These are phyloP conservation scores for Carex cristatella DNA, from an alignment of 176 grass and related monocot genomes.

Conservation along the genomic window DNA sequence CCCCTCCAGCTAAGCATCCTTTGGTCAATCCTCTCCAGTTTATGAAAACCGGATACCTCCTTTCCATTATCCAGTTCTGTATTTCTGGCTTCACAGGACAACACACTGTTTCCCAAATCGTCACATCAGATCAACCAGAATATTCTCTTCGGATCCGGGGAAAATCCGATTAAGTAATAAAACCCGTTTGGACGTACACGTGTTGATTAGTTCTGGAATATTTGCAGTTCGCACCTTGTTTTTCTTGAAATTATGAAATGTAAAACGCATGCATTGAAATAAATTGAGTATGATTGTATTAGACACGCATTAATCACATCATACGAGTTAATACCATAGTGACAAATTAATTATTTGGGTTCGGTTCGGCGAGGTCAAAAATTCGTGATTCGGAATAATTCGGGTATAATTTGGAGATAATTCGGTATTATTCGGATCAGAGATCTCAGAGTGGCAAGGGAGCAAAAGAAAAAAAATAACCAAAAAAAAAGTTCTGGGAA, in stretches of 20 bases:
- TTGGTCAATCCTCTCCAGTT: background rate
- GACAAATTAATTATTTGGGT: too few relatives aligned
- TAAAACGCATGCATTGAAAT: too few relatives aligned
- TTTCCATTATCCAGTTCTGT: background rate
- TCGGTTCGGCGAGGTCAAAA: too few relatives aligned
- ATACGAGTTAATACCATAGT: too few relatives aligned
- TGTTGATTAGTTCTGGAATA: background rate
- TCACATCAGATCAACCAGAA: constrained; percentile 7
- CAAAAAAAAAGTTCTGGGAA: too few relatives aligned
- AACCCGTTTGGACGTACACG: background rate
- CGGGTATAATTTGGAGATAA: too few relatives aligned
- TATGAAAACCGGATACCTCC: background rate
- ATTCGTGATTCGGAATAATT: too few relatives aligned
- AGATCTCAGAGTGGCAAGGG: too few relatives aligned
- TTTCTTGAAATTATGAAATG: background rate
- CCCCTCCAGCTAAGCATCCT: constrained; percentile 33
- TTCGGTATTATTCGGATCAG: too few relatives aligned
- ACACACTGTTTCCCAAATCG: background rate
- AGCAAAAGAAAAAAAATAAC: too few relatives aligned
- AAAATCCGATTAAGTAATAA: background rate
- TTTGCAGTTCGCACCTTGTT: background rate
- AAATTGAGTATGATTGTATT: too few relatives aligned
- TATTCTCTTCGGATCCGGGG: constrained; percentile 19
- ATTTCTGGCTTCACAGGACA: background rate
- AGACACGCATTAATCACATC: too few relatives aligned